Conservation (phyloP, 2,329 filamentous ascomycete species). For the Aureobasidium sp. region DNA sequence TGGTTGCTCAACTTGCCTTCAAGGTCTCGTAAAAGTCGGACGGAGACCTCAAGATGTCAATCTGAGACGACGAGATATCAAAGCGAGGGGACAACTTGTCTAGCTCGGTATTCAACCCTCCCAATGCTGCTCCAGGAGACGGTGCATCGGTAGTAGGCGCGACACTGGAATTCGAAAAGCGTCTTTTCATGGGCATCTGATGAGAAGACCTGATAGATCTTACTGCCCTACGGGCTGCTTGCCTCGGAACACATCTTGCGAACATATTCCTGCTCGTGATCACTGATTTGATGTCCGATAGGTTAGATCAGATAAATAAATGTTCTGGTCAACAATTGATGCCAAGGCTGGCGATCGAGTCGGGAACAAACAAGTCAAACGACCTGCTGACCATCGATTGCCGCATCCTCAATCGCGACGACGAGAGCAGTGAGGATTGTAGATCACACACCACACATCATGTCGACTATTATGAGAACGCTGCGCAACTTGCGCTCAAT, state of each 20-base stretch:
- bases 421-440: conserved; percentile 5
- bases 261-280: conserved; percentile 5
- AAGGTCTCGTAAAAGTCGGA: conserved; percentile 86
- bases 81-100: conserved; percentile 90
- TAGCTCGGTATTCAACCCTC: conserved; percentile 62
- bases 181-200: background rate
- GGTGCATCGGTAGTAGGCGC: background rate
- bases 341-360: background rate
- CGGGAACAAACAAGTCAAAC: conserved; percentile 12
- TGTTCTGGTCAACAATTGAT: background rate
- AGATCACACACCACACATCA: conserved; percentile 39
- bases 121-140: conserved; percentile 33
- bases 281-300: background rate
- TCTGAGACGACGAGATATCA: conserved; percentile 71
- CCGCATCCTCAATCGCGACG: conserved; percentile 5
- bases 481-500: conserved; percentile 79
- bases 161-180: conserved; percentile 13
- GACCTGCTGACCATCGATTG: conserved; percentile 1
- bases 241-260: conserved; percentile 9
- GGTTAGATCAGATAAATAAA: background rate
- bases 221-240: conserved; percentile 2
- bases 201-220: background rate
- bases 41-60: conserved; percentile 72
- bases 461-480: conserved; percentile 89
- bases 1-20: conserved; percentile 53